phyloP scores from a whole-genome alignment of 208 protist genomes.

The Leishmania turanica region DNA sequence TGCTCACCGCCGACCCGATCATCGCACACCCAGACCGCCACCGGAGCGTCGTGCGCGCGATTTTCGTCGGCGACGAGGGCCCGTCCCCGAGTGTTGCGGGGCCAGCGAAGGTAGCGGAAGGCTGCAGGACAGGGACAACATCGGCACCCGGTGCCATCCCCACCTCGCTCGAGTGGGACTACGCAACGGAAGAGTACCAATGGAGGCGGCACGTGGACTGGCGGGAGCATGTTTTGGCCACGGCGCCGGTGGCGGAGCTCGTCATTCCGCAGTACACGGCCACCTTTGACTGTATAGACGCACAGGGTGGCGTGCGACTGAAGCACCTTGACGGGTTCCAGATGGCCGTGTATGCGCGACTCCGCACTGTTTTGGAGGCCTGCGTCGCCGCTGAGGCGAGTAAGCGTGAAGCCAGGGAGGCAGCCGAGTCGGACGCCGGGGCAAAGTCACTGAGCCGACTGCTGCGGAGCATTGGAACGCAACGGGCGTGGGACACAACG shows the following conservation, averaged over 20 bases:
- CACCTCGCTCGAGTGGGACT: conserved; percentile 32
- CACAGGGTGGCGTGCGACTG: conserved; percentile 54
- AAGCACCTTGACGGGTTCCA: conserved; percentile 64
- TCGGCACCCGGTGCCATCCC: not conserved
- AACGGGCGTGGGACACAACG: conserved; percentile 18
- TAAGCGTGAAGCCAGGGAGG: not conserved
- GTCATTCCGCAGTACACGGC: conserved; percentile 67
- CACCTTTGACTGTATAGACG: conserved; percentile 52
- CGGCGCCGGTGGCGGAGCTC: conserved; percentile 46
- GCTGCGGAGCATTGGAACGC: conserved; percentile 7
- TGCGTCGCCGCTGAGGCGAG: conserved; percentile 23
- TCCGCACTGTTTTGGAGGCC: conserved; percentile 41
- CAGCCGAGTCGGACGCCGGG: conserved; percentile 2
- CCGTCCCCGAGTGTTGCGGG: not conserved
- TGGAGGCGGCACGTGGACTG: conserved; percentile 69
- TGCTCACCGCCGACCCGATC: conserved; percentile 70
- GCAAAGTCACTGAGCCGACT: conserved; percentile 4
- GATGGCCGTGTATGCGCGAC: conserved; percentile 55
- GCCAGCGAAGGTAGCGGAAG: not conserved
- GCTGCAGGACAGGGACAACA: not conserved
- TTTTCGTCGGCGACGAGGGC: conserved; percentile 20
- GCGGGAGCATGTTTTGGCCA: conserved; percentile 36
- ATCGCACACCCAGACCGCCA: conserved; percentile 71
- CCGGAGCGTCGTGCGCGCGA: conserved; percentile 32
- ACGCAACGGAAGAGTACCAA: conserved; percentile 51